phyloP scores from a whole-genome alignment of 495 filamentous ascomycete genomes.

The Penicillium riverlandense region DNA sequence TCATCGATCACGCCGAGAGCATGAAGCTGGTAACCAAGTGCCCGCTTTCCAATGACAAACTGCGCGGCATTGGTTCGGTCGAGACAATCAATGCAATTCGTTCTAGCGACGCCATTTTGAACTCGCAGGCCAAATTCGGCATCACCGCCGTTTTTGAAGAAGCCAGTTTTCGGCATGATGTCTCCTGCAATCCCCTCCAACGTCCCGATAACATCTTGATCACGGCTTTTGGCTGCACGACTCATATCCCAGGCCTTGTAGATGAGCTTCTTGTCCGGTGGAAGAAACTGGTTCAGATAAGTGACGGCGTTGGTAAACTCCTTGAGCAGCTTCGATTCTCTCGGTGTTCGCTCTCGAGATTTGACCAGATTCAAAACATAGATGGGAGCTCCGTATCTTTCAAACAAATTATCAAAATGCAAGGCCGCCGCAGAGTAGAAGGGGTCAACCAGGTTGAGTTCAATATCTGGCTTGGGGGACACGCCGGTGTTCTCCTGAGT shows the following conservation, averaged over 20 bases:
- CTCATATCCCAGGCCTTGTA: slow-evolving; percentile 99
- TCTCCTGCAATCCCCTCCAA: slow-evolving; percentile 84
- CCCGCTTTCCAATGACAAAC: slow-evolving; percentile 96
- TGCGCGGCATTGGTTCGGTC: slow-evolving; percentile 96
- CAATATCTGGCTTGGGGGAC: slow-evolving; percentile 90
- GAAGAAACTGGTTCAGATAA: slow-evolving; percentile 94
- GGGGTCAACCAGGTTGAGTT: slow-evolving; percentile 87
- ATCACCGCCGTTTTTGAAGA: slow-evolving; percentile 86
- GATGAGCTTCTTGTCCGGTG: slow-evolving; percentile 72
- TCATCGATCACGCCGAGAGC: slow-evolving; percentile 81
- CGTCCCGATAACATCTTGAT: slow-evolving; percentile 89
- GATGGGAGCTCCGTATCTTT: slow-evolving; percentile 85
- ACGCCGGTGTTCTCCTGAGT: slow-evolving; percentile 95
- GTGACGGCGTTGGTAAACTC: slow-evolving; percentile 85
- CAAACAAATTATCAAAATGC: slow-evolving; percentile 94
- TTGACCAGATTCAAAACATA: slow-evolving; percentile 95
- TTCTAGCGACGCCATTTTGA: slow-evolving; percentile 89
- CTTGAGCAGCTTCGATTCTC: slow-evolving; percentile 82
- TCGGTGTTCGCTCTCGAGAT: slow-evolving; percentile 76
- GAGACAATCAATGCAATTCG: slow-evolving; percentile 96
- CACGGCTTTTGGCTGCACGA: slow-evolving; percentile 87
- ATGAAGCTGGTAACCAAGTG: slow-evolving; percentile 85
- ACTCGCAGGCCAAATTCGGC: slow-evolving; percentile 55
- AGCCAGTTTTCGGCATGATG: slow-evolving; percentile 75
- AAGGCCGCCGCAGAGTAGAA: slow-evolving; percentile 95